Evolutionary conservation across 306 rosid species (phyloP).

Genomic region (Lathyrus aphaca): DNA sequence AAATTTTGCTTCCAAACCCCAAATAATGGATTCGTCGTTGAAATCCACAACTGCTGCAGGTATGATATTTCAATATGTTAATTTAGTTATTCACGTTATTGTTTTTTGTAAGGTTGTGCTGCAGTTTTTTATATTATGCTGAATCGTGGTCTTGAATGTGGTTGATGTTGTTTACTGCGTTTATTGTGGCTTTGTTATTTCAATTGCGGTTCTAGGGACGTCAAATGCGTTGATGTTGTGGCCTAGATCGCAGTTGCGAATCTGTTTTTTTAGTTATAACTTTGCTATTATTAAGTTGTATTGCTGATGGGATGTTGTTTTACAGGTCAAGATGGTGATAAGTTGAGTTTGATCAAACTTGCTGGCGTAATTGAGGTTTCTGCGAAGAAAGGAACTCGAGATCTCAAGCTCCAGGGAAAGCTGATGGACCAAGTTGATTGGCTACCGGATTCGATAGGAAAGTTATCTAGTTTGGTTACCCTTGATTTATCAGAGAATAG

Average conservation of each 20-base stretch:
- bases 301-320: conserved; percentile 39
- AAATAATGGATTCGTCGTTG: conserved; percentile 64
- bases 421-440: conserved; percentile 82
- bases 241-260: background rate
- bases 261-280: background rate
- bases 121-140: background rate
- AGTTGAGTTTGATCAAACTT: conserved; percentile 74
- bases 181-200: background rate
- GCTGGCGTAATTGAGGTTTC: conserved; percentile 80
- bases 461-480: conserved; percentile 69
- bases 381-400: conserved; percentile 71
- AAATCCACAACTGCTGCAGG: conserved; percentile 52
- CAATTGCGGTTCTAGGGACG: background rate
- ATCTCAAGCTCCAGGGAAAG: conserved; percentile 64
- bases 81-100: conserved; percentile 12
- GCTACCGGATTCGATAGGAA: conserved; percentile 87
- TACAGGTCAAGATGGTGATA: conserved; percentile 79
- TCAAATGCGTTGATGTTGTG: background rate
- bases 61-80: conserved; percentile 23
- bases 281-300: background rate
- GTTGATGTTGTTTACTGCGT: too few species aligned
- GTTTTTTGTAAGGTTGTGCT: background rate
- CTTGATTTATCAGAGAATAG: conserved; percentile 84
- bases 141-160: background rate
- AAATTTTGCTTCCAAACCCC: conserved; percentile 49